These are phyloP conservation scores for Andrographis paniculata DNA, from an alignment of 305 asterid genomes.

Conservation along the genomic window DNA sequence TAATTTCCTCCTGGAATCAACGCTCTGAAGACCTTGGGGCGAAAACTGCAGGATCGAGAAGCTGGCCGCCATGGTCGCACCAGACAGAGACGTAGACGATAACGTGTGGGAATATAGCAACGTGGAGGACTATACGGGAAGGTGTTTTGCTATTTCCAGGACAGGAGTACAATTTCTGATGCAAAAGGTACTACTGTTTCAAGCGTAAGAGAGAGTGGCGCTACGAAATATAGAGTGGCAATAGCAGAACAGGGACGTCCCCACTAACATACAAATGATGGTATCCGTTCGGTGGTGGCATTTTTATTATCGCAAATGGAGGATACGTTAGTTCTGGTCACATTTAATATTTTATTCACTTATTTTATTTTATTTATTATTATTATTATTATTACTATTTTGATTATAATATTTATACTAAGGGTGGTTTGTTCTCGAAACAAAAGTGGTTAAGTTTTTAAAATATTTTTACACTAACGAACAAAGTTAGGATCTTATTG, in stretches of 20 bases:
- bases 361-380: too few species aligned
- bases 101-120: slow-evolving; percentile 14
- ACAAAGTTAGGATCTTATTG: too few species aligned
- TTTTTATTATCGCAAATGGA: background rate
- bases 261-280: background rate
- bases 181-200: background rate
- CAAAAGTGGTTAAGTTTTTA: too few species aligned
- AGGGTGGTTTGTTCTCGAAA: too few species aligned
- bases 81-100: slow-evolving; percentile 23
- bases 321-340: background rate
- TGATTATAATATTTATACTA: too few species aligned
- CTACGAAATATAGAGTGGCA: background rate
- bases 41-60: slow-evolving; percentile 23
- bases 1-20: slow-evolving; percentile 19
- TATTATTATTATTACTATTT: too few species aligned
- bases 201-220: background rate
- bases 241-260: background rate
- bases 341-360: too few species aligned
- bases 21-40: background rate
- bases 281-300: background rate
- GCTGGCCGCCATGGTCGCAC: slow-evolving; percentile 53
- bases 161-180: background rate
- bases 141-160: background rate
- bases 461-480: too few species aligned
- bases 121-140: background rate